These are phyloP conservation scores for Trichocladium uniseriatum DNA, from an alignment of 495 filamentous ascomycete genomes.

Conservation along the genomic window DNA sequence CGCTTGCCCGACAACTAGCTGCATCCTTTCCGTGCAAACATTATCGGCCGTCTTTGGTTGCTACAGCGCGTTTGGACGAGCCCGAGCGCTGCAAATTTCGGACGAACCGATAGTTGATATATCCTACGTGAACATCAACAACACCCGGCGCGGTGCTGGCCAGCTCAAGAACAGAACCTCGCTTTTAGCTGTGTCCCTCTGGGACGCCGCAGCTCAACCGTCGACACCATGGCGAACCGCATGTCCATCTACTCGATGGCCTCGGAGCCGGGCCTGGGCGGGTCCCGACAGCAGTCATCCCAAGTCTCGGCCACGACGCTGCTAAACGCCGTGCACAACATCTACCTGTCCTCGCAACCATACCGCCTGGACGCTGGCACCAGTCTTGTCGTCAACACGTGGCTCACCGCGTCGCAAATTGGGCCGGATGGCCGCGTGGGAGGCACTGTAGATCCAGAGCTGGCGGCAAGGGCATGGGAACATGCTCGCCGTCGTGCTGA, in stretches of 20 bases:
- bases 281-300: constrained; percentile 54
- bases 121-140: not conserved
- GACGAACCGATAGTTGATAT: not conserved
- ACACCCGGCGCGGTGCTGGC: not conserved
- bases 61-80: not conserved
- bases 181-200: constrained; percentile 26
- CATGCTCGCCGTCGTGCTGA: constrained; percentile 91
- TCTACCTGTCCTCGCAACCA: constrained; percentile 70
- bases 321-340: constrained; percentile 82
- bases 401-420: constrained; percentile 65
- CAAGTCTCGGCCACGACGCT: constrained; percentile 90
- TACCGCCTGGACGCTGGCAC: constrained; percentile 85
- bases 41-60: too few relatives aligned
- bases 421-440: constrained; percentile 57
- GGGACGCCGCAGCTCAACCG: constrained; percentile 11
- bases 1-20: too few relatives aligned
- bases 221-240: constrained; percentile 60
- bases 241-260: constrained; percentile 82
- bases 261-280: constrained; percentile 46
- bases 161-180: not conserved
- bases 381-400: constrained; percentile 90
- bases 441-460: constrained; percentile 67
- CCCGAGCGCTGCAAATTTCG: not conserved
- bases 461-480: constrained; percentile 86
- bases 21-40: too few relatives aligned